These are phyloP conservation scores for Casaregolazyma lundiana DNA, from an alignment of 1,139 yeast genomes.

Conservation along the genomic window DNA sequence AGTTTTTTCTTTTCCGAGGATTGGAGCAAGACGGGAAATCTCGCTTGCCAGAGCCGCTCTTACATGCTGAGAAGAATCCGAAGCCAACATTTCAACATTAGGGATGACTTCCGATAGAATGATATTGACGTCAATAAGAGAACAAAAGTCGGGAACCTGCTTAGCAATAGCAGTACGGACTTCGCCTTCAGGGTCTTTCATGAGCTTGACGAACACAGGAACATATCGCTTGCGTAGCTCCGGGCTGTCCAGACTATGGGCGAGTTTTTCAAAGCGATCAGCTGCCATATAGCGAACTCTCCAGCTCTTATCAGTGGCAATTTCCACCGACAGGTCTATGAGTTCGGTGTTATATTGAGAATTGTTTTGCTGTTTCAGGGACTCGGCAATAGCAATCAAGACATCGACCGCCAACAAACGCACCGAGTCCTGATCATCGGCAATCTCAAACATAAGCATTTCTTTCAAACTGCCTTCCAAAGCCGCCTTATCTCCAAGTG, in stretches of 20 bases:
- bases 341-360: slow-evolving; percentile 30
- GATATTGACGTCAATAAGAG: slow-evolving; percentile 38
- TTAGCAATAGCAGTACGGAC: slow-evolving; percentile 92
- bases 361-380: slow-evolving; percentile 28
- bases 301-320: slow-evolving; percentile 92
- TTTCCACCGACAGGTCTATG: slow-evolving; percentile 46
- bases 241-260: slow-evolving; percentile 55
- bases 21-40: slow-evolving; percentile 80
- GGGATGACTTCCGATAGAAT: slow-evolving; percentile 75
- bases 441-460: slow-evolving; percentile 76
- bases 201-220: slow-evolving; percentile 66
- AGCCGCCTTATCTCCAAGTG: slow-evolving; percentile 42
- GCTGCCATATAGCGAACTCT: slow-evolving; percentile 98
- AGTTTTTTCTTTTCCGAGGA: slow-evolving; percentile 79
- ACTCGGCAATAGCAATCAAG: slow-evolving; percentile 49
- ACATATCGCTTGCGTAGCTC: slow-evolving; percentile 55
- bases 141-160: slow-evolving; percentile 78
- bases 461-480: slow-evolving; percentile 47
- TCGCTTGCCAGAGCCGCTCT: slow-evolving; percentile 89
- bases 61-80: slow-evolving; percentile 89
- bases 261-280: slow-evolving; percentile 75
- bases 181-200: slow-evolving; percentile 94
- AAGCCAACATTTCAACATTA: slow-evolving; percentile 73
- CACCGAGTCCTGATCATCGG: slow-evolving; percentile 93
- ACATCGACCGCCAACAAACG: slow-evolving; percentile 86